Base-by-base conservation (phyloP, 192 early-diverging fungal genomes). In the Backusella luteola region DNA sequence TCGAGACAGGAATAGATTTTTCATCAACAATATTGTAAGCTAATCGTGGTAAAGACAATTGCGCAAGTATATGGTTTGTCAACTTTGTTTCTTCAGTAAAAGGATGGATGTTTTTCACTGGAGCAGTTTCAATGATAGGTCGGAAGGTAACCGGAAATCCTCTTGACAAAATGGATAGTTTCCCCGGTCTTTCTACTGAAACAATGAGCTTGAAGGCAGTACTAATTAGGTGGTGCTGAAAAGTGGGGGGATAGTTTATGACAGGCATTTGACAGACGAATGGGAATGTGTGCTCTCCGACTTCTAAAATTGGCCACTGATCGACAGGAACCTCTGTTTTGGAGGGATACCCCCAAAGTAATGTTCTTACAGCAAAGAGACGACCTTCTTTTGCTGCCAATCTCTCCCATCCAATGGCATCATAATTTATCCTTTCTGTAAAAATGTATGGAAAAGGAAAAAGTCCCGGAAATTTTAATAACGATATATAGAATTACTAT, bases 361-460 rank as follows among this genome's bases (percentile, higher is more conserved):
- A 4, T 12, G 36, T 52, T 41, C 70, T 23, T 4, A 72, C 42
- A 6, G 70, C 39, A 52, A 72, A 72, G 3, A 72, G 15, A 0
- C 70, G 44, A 29, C 15, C 26, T 26, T 72, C 70, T 38, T 72
- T 41, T 15, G 39, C 6, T 72, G 36, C 38, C 34, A 35, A 8
- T 21, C 41, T 71, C 32, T 49, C 38, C 70, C 70, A 71, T 52
- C 70, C 70, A 38, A 71, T 71, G 2, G 70, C 70, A 46, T 71
- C 70, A 19, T 71, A 71, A 29, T 71, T 71, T 17, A 71, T 41
- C 29, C 70, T 71, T 71, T 71, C 70, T 71, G 34, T 67, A 67
- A 34, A 19, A 29, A 17, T 49, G 23, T 21, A n/a, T 67, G 3
- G 15, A 35, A 34, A 67, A 34, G 1, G 17, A 34, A 35, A 32